Conservation (phyloP, 495 filamentous ascomycete species). For the Penicillium fimorum region DNA sequence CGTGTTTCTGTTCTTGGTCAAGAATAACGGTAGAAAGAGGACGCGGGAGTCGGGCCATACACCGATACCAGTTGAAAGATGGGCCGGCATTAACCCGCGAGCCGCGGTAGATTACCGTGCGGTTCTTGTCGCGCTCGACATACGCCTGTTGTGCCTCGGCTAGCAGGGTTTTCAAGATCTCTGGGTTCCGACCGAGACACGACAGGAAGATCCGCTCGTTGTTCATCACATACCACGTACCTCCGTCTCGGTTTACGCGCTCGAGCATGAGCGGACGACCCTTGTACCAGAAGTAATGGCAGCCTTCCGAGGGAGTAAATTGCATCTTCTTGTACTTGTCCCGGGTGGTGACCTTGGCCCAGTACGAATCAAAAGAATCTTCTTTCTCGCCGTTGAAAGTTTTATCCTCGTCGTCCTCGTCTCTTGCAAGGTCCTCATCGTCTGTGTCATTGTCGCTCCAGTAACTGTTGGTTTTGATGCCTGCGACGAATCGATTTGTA, state of each 20-base stretch:
- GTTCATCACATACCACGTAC: constrained; percentile 31
- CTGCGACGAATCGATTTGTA: constrained; percentile 60
- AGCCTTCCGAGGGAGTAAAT: constrained; percentile 64
- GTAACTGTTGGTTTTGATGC: constrained; percentile 53
- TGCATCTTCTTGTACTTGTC: constrained; percentile 59
- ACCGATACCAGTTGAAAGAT: constrained; percentile 58
- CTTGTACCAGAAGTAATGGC: constrained; percentile 65
- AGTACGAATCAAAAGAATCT: constrained; percentile 43
- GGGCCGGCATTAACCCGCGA: constrained; percentile 25
- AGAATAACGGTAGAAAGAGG: constrained; percentile 83
- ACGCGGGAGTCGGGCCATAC: constrained; percentile 67
- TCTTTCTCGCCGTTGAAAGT: neutral
- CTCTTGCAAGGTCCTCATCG: constrained; percentile 35
- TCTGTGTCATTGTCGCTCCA: constrained; percentile 44
- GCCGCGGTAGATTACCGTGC: constrained; percentile 66
- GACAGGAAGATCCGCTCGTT: constrained; percentile 62
- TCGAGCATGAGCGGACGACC: constrained; percentile 55
- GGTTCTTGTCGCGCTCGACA: constrained; percentile 57
- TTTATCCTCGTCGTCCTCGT: constrained; percentile 16
- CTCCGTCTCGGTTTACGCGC: constrained; percentile 38
- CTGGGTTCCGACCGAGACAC: constrained; percentile 65
- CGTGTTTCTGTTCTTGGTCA: constrained; percentile 69
- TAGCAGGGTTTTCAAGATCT: constrained; percentile 64
- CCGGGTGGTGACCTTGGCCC: constrained; percentile 42
- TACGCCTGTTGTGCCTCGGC: constrained; percentile 59